Base-by-base conservation (phyloP, 1,284 basidiomycete species). In the Cutaneotrichosporon sp. region DNA sequence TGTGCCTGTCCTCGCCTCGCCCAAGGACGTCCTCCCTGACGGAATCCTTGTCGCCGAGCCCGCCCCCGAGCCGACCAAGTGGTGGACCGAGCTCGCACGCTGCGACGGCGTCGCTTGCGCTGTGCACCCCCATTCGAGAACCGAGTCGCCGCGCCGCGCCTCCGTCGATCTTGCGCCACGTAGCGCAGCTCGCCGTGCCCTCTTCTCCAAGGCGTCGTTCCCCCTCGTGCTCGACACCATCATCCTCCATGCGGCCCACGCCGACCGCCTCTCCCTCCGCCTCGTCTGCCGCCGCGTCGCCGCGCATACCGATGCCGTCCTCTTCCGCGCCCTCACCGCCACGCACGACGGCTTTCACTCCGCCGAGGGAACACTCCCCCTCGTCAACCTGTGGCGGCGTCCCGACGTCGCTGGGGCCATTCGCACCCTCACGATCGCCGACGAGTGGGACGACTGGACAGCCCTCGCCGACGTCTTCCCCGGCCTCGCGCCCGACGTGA, bases 351-450 rank as follows among this genome's bases (percentile, higher is more conserved):
- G 50, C 18, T 51, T 33, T n/a, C 18, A 34, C 31, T 27, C 31
- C 31, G 50, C 31, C n/a, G n/a, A 29, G 4, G 50, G 50, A 8
- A 34, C 22, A 22, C 29, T 51, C n/a, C 50, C 50, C 2, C n/a
- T 51, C 7, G n/a, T 51, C 29, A 31, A 31, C 11, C 31, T 51
- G 29, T 31, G 31, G 29, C 29, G 16, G 16, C 50, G 50, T 18
- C 50, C 50, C n/a, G 50, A 51, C 9, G 50, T 51, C 50, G 50
- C 31, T 6, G 50, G 31, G 18, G 29, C 50, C 7, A n/a, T 51
- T 3, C 29, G 20, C 29, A 14, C n/a, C 18, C 50, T 51, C 31
- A 51, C 50, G 16, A 46, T 46, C 45, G 45, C 45, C 13, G 45
- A 46, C 22, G 45, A 46, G 22, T 46, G 45, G 45, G 45, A 46